Percentiles rank a stretch among this genome's conserved stretches.
These are phyloP conservation scores for Pseudozyma flocculosa DNA, from an alignment of 1,284 basidiomycete species.

Conservation along the genomic window DNA sequence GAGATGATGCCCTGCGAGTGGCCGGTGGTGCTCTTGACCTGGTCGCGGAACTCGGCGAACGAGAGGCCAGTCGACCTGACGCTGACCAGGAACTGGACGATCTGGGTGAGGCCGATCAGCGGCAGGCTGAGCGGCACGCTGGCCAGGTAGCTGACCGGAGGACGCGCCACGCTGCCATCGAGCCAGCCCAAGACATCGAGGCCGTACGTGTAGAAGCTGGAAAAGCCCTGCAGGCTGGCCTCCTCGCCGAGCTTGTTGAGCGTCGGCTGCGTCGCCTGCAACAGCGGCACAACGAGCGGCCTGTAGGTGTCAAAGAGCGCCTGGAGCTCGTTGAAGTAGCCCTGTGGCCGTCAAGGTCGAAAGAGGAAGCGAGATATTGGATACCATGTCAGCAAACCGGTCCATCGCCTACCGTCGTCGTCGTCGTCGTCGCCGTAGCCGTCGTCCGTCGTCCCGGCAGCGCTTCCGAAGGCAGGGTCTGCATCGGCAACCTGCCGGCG, in stretches of 20 bases:
- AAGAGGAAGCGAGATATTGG: too few species aligned
- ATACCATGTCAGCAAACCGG: too few species aligned
- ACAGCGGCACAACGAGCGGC: constrained; percentile 75
- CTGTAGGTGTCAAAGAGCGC: constrained; percentile 85
- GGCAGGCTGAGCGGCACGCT: constrained; percentile 94
- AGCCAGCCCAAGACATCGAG: constrained; percentile 85
- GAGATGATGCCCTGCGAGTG: constrained; percentile 96
- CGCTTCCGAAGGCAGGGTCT: too few species aligned
- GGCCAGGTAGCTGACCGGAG: constrained; percentile 82
- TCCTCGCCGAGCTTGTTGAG: constrained; percentile 43
- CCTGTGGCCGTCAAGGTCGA: constrained; percentile 58
- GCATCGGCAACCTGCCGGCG: too few species aligned
- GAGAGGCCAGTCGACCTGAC: constrained; percentile 73
- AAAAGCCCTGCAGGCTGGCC: constrained; percentile 63
- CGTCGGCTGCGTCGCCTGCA: constrained; percentile 65
- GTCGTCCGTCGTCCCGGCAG: too few species aligned
- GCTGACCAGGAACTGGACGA: constrained; percentile 84
- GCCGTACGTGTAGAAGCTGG: constrained; percentile 75
- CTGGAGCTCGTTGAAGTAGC: constrained; percentile 95
- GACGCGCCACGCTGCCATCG: constrained; percentile 69
- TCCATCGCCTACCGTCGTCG: too few species aligned
- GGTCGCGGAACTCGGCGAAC: constrained; percentile 75
- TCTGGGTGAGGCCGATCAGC: constrained; percentile 91
- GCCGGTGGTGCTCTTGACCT: constrained; percentile 83
- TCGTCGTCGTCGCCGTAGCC: too few species aligned